Evolutionary conservation across 2,329 filamentous ascomycete species (phyloP), one percentile per base, ranked within the genome.

Genomic region (Verticillium longisporum): DNA sequence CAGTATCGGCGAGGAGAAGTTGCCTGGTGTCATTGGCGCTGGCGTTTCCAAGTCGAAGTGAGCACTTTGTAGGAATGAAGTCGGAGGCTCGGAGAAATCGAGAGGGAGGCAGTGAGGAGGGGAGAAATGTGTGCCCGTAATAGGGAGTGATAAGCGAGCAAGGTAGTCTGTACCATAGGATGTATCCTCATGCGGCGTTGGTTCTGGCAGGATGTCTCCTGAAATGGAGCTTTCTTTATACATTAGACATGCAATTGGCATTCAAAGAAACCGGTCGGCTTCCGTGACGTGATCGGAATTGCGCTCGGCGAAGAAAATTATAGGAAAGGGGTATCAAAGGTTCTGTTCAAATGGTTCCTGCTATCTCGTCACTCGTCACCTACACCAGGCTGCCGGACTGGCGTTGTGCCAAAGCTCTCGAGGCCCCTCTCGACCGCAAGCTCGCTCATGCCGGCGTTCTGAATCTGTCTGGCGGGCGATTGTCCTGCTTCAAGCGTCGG

Each of bases 11-110:
- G 85, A 90, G 73, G 88, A 96, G 78, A 89, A 92, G 76, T 80
- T 98, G 65, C 95, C 95, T 0, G 92, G 92, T 68, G 94, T 99
- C 9, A 93, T 99, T 74, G 92, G 92, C n/a, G 95, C 95, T 56
- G 95, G 95, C 65, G 94, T 99, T 41, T 90, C 89, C 66, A 85
- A 87, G 62, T 82, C 87, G 37, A 92, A 88, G 75, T 85, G 78
- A 70, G 37, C 38, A 6, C n/a, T 56, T 41, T 62, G 15, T 31
- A 26, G 45, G 54, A 33, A n/a, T 31, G 38, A 37, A 41, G 36
- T 18, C 58, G 56, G 13, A 13, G 15, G 32, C 26, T 32, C 34
- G 37, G 21, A 45, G 59, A 36, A 26, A 37, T 57, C 50, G 13
- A 31, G 60, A 53, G 55, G 61, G 62, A 58, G 61, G 45, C 7